Evolutionary conservation across 495 filamentous ascomycete genomes (phyloP), one percentile per base, ranked within the genome.

Genomic region (Gamarada debralockiae): DNA sequence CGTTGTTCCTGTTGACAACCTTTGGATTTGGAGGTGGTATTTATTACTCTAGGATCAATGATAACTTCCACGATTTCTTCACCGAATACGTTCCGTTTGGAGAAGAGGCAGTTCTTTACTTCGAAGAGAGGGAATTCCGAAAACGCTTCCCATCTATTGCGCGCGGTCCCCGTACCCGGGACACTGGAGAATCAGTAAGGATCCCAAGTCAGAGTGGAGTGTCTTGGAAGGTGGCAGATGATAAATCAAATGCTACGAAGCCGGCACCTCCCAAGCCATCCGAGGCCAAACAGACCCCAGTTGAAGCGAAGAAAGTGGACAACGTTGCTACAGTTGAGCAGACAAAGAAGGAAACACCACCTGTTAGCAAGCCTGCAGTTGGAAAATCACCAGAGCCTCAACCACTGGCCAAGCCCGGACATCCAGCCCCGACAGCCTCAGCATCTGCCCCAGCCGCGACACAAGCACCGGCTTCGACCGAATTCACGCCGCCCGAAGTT

Each of bases 51-150:
- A 78, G 95, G 54, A 82, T 91, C 69, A 93, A 84, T 57, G 93
- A 98, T 73, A 96, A 92, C 68, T 97, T 97, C 77, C 95, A 98
- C 67, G 93, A 98, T 65, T 96, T 97, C 73, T 98, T 98, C 73
- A 97, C 95, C 39, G 92, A 96, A 70, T 98, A 93, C 68, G 70
- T 98, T 6, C 93, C 93, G 2, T 96, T 89, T 53, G 95, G 92
- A 48, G 93, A 98, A 71, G 88, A 96, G 59, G 84, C 84, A 14
- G 93, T 98, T 22, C 81, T 95, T n/a, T 97, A 95, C 71, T 87
- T 98, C 53, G 93, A 98, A 71, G 93, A 98, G 70, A 82, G 88
- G 39, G 91, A 96, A 67, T 97, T 95, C 70, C 83, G 87, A 60
- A 89, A 86, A 67, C 83, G 92, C 18, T 97, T 96, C 74, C 92